Conservation (phyloP, 2,329 filamentous ascomycete species). For the Pseudopithomyces maydicus region DNA sequence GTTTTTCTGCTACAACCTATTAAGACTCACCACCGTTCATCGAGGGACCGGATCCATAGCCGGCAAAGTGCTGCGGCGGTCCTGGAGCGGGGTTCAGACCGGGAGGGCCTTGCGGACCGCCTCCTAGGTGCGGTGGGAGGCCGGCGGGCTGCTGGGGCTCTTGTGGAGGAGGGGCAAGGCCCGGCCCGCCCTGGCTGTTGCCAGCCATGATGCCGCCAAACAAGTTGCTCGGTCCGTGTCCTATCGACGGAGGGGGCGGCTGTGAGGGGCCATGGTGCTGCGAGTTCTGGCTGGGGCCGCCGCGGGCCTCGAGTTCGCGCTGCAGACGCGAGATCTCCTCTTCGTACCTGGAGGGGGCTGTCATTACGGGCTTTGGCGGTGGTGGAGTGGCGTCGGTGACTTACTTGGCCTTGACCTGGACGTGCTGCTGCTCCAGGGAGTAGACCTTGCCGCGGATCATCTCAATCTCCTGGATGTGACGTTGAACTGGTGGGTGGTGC, state of each 20-base stretch:
- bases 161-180: constrained; percentile 73
- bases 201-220: constrained; percentile 97
- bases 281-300: constrained; percentile 70
- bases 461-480: constrained; percentile 93
- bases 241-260: constrained; percentile 82
- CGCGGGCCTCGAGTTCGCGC: constrained; percentile 80
- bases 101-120: constrained; percentile 78
- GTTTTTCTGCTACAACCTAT: not conserved
- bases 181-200: constrained; percentile 79
- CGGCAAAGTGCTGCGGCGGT: constrained; percentile 72
- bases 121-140: constrained; percentile 64
- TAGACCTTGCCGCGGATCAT: constrained; percentile 93
- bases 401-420: constrained; percentile 89
- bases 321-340: constrained; percentile 85
- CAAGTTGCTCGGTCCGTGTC: constrained; percentile 84
- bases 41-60: constrained; percentile 66
- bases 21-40: constrained; percentile 64
- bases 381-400: constrained; percentile 35
- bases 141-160: constrained; percentile 64
- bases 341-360: constrained; percentile 74
- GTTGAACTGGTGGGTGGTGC: constrained; percentile 66
- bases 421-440: constrained; percentile 86
- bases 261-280: constrained; percentile 81
- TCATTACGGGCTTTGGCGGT: constrained; percentile 12
- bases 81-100: constrained; percentile 62